Percentiles rank a stretch among this genome's conserved stretches.
phyloP scores from a whole-genome alignment of 2,329 filamentous ascomycete species.

The Fonsecaea monophora region DNA sequence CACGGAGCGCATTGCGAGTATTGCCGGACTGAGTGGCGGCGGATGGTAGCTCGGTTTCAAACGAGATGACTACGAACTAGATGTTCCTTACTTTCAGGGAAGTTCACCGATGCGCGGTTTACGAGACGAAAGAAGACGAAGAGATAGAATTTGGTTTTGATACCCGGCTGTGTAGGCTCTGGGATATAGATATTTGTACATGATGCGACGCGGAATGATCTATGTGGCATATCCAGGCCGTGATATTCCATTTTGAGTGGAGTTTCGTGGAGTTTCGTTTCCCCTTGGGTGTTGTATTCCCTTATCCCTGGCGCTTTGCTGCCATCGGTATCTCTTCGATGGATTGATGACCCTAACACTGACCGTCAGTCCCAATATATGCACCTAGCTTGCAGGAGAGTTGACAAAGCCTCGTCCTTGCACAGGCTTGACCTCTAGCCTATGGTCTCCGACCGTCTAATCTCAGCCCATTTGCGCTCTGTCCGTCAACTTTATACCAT shows the following conservation, averaged over 20 bases:
- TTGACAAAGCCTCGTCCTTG: no score
- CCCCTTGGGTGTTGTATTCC: background rate
- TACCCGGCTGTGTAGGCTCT: background rate
- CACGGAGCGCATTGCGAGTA: constrained; percentile 81
- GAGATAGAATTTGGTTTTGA: background rate
- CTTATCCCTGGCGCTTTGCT: background rate
- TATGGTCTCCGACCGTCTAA: no score
- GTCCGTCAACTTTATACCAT: no score
- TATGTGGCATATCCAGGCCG: background rate
- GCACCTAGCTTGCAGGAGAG: no score
- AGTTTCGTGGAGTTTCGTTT: background rate
- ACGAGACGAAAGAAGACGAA: background rate
- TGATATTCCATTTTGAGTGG: background rate
- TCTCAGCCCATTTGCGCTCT: no score
- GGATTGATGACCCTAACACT: no score
- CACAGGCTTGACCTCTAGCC: no score
- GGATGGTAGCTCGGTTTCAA: constrained; percentile 70
- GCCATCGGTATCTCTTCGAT: background rate
- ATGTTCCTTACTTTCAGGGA: background rate
- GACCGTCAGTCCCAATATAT: no score
- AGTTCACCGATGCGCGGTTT: background rate
- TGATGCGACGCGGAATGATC: background rate
- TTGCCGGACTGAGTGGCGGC: constrained; percentile 89
- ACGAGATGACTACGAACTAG: background rate
- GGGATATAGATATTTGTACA: constrained; percentile 3